Base-by-base conservation (phyloP, 1,139 yeast genomes). In the Lodderomyces theae region DNA sequence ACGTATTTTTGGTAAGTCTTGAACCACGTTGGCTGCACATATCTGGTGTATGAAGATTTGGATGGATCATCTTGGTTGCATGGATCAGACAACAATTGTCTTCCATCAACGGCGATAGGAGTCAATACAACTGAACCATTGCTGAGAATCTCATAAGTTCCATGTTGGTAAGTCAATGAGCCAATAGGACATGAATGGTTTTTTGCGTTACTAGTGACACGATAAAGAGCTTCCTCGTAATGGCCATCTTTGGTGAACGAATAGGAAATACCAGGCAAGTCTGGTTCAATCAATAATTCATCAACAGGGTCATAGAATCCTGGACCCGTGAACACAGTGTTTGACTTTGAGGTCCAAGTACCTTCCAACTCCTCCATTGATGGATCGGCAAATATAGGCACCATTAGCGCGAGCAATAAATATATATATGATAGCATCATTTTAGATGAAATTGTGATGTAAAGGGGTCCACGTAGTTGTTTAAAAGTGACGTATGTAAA, bases 291-390 rank as follows among this genome's bases (percentile, higher is more conserved):
- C 45, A 92, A 71, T 22, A 90, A 77, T 62, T 92, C 98, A 58
- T 89, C 96, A 18, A 89, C 86, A 1, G 98, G 98, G 60, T 92
- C 97, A 59, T 80, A 92, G 57, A 92, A 92, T 3, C 92, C 96
- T 0, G 98, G 96, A 0, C 98, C 98, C 0, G 98, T 92, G 67
- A 92, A 84, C 8, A 94, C 98, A 6, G 95, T 81, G 60, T 86
- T 87, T 16, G 97, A 83, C 61, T 92, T 92, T 13, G 97, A 84
- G 1, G 90, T 64, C 98, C 98, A 92, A 0, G 98, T 92, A n/a
- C 98, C 98, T 36, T 67, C 81, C 40, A 82, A 61, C 42, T 72
- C 77, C 12, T 47, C 51, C 66, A 58, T 66, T 38, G 51, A 58
- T 12, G 66, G 65, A 13, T 54, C 61, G 16, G 55, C 56, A 8